Base-by-base conservation (phyloP, 2,329 filamentous ascomycete species). In the Diaporthe nobilis region DNA sequence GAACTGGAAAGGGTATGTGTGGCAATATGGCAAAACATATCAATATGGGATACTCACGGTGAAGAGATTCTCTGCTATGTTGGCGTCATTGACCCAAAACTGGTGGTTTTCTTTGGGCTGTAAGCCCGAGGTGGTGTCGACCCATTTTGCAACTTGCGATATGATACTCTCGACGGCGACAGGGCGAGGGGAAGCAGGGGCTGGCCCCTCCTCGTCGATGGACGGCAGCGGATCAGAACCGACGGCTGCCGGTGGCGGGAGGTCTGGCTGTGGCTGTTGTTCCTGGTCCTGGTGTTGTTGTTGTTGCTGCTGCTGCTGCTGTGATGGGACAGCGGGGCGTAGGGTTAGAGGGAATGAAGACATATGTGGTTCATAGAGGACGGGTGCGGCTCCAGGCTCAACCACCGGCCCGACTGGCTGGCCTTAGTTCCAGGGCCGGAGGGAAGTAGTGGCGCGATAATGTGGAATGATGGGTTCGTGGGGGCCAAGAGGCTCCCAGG, bases 81-180 rank as follows among this genome's bases (percentile, higher is more conserved):
- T 78, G 12, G 74, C 42, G 28, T 78, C 77, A 31, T 71, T 77
- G 67, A 78, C 22, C 77, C 77, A 78, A 55, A 78, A 78, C 31
- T 77, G 75, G 42, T 77, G 77, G 39, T 74, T 76, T 42, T 72
- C 47, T 7, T 15, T 55, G 22, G 47, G 47, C 47, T 55, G 71
- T 37, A 63, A 7, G 58, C 47, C 28, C 47, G 70, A 72, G 13
- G 71, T 73, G 17, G 47, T 31, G n/a, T 73, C 2, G 47, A 73
- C 47, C 71, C 71, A 73, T 65, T 42, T 42, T 20, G 71, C 58
- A 22, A 73, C 58, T n/a, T 55, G 61, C 13, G 71, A 39, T 44
- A 44, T 55, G 58, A 55, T n/a, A 34, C 17, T 51, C 20, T 63
- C 57, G 34, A 42, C 65, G 13, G 65, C 65, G 49, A 49, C 49